Percentiles rank a stretch among this genome's conserved stretches.
Evolutionary conservation across 2,329 filamentous ascomycete genomes (phyloP).

Genomic region (Fusarium chlamydosporum): DNA sequence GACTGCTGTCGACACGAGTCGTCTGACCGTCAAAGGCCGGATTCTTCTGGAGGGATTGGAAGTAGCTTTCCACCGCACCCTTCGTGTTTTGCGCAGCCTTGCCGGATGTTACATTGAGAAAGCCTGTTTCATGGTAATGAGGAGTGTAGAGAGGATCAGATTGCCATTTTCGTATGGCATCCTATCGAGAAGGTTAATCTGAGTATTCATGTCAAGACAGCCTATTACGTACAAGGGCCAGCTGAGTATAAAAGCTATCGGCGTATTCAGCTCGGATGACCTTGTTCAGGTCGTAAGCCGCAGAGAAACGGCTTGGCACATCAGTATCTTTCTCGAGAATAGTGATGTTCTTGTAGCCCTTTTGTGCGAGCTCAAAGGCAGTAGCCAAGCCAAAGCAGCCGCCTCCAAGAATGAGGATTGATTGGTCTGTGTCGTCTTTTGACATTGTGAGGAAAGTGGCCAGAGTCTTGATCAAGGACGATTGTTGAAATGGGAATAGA

Average conservation of each 20-base stretch:
- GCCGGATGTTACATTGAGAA: conserved; percentile 35
- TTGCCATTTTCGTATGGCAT: conserved; percentile 35
- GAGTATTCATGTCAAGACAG: rapidly evolving
- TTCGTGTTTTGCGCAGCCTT: conserved; percentile 31
- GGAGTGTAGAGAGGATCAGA: conserved; percentile 31
- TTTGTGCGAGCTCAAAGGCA: conserved; percentile 23
- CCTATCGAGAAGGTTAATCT: not conserved
- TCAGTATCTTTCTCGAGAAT: conserved; percentile 33
- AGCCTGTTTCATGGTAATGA: conserved; percentile 35
- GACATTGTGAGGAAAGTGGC: not conserved
- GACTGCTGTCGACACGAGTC: conserved; percentile 8
- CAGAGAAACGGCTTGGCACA: conserved; percentile 30
- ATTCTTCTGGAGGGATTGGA: conserved; percentile 29
- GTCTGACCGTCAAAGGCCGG: conserved; percentile 33
- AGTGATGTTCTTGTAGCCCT: conserved; percentile 33
- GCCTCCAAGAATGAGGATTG: conserved; percentile 31
- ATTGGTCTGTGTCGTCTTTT: conserved; percentile 15
- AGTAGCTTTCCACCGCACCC: conserved; percentile 28
- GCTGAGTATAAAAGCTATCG: conserved; percentile 30
- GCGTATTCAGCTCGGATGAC: conserved; percentile 38
- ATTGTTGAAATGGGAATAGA: not conserved
- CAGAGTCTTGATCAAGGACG: not conserved
- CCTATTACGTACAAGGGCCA: conserved; percentile 9
- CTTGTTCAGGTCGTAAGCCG: conserved; percentile 37
- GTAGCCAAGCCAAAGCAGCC: conserved; percentile 35